These are phyloP conservation scores for Dysphania ambrosioides DNA, from an alignment of 148 eudicot genomes.

Conservation along the genomic window DNA sequence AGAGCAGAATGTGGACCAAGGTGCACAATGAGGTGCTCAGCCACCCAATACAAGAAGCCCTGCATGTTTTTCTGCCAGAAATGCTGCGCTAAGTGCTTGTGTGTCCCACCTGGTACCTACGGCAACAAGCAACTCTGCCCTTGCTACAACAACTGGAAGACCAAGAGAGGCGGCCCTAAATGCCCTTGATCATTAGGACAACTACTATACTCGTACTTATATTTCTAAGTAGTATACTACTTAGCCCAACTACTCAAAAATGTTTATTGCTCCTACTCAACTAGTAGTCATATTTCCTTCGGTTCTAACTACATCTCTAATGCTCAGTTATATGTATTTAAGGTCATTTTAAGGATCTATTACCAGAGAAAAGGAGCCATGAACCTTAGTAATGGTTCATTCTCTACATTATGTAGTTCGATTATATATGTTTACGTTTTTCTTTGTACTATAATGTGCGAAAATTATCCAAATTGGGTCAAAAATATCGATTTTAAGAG, in stretches of 20 bases:
- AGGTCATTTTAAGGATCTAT: background rate
- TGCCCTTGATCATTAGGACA: conserved; percentile 36
- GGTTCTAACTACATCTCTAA: background rate
- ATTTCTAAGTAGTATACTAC: background rate
- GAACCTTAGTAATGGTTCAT: background rate
- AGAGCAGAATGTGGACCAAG: conserved; percentile 40
- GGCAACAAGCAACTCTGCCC: conserved; percentile 62
- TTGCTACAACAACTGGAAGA: conserved; percentile 65
- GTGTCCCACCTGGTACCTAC: conserved; percentile 59
- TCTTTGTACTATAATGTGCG: background rate
- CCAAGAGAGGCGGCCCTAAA: conserved; percentile 56
- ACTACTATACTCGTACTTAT: background rate
- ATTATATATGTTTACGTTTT: background rate
- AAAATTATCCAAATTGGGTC: background rate
- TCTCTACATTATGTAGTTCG: background rate
- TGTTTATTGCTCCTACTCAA: background rate
- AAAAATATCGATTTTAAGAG: background rate
- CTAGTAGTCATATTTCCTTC: background rate
- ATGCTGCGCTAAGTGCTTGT: conserved; percentile 48
- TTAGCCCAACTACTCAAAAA: background rate
- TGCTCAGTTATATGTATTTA: too few relatives aligned
- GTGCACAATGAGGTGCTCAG: conserved; percentile 45
- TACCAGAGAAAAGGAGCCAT: background rate
- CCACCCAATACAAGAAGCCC: conserved; percentile 43
- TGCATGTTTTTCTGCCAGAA: conserved; percentile 49